Conservation (phyloP, 495 filamentous ascomycete genomes). For the Talaromyces adpressus region DNA sequence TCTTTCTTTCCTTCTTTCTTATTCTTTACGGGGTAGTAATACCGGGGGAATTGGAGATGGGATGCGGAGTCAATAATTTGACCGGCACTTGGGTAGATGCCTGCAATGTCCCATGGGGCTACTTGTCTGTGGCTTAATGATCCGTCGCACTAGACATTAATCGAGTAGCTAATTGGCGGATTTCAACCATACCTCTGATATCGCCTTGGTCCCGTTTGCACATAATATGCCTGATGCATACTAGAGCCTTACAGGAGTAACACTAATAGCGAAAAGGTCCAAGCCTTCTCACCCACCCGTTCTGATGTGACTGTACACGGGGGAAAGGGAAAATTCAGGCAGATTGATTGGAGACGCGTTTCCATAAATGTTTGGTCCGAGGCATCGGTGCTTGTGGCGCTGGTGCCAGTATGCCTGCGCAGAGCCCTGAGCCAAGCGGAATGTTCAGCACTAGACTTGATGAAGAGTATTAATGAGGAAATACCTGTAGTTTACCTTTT, state of each 20-base stretch:
- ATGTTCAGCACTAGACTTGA: neutral
- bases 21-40: neutral
- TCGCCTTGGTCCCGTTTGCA: neutral
- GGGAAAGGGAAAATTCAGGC: neutral
- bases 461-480: neutral
- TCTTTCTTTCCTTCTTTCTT: neutral
- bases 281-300: neutral
- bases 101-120: neutral
- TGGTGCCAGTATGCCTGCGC: neutral
- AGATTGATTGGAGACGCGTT: neutral
- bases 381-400: neutral
- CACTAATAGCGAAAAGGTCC: neutral
- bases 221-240: neutral
- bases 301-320: neutral
- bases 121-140: neutral
- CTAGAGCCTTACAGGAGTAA: neutral
- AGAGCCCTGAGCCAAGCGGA: neutral
- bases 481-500: neutral
- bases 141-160: neutral
- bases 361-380: neutral
- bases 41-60: neutral
- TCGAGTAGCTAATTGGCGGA: neutral
- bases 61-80: neutral
- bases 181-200: neutral
- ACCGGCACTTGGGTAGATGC: neutral